Conservation (phyloP, 352 stramenopile genomes). For the Pythium chondricola region DNA sequence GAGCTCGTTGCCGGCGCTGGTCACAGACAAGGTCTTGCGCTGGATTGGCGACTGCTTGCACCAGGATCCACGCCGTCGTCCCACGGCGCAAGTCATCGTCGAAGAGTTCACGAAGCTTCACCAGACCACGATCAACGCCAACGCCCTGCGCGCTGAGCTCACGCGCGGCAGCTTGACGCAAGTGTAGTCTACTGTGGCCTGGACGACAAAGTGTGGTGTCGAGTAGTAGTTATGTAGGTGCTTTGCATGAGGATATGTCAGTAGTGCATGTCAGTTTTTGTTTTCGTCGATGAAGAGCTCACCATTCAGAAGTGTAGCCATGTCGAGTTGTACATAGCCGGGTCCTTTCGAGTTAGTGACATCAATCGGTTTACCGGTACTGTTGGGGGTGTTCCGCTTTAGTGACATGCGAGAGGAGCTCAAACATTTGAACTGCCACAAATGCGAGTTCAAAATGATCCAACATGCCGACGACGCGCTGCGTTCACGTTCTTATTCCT, state of each 20-base stretch:
- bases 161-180: no score
- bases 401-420: neutral
- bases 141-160: neutral
- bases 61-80: slow-evolving; percentile 44
- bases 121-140: slow-evolving; percentile 1
- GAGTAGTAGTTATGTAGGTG: no score
- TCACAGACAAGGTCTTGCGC: slow-evolving; percentile 38
- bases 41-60: slow-evolving; percentile 55
- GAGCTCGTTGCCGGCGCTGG: slow-evolving; percentile 23
- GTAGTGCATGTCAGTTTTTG: no score
- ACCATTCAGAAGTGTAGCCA: neutral
- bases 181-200: no score
- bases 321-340: neutral
- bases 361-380: neutral
- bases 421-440: slow-evolving; percentile 6
- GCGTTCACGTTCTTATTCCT: no score
- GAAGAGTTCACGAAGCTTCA: slow-evolving; percentile 9
- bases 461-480: no score
- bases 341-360: no score
- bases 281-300: neutral
- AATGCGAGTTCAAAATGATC: neutral
- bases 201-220: no score
- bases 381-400: neutral
- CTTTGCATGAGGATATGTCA: no score
- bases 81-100: slow-evolving; percentile 21